phyloP scores from a whole-genome alignment of 257 asterid species.

The Gentiana dahurica region DNA sequence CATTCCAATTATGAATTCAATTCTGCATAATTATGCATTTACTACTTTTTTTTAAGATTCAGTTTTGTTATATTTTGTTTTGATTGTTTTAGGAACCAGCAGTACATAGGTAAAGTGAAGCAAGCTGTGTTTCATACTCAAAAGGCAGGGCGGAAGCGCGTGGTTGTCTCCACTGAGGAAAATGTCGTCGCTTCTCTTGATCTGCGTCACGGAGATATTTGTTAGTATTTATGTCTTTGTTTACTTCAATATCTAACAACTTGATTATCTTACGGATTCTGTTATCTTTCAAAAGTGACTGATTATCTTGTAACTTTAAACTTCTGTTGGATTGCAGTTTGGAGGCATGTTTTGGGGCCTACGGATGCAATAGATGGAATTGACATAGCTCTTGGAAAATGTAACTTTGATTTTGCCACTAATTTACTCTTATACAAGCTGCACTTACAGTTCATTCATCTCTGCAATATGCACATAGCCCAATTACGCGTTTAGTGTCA shows the following conservation, averaged over 20 bases:
- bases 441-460: background rate
- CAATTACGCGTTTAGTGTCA: too few species aligned
- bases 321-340: conserved; percentile 49
- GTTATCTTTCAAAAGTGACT: background rate
- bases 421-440: background rate
- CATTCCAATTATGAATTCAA: conserved; percentile 21
- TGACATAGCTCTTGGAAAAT: conserved; percentile 80
- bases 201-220: conserved; percentile 95
- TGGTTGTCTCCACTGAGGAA: conserved; percentile 86
- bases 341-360: conserved; percentile 95
- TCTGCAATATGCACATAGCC: too few species aligned
- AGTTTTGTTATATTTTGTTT: conserved; percentile 17
- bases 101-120: conserved; percentile 93
- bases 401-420: conserved; percentile 24
- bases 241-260: too few species aligned
- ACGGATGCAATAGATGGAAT: conserved; percentile 64
- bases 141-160: conserved; percentile 91
- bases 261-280: background rate
- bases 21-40: conserved; percentile 6
- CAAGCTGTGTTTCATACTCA: conserved; percentile 94
- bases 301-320: background rate
- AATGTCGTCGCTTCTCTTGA: conserved; percentile 91
- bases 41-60: background rate
- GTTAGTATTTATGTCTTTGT: conserved; percentile 29
- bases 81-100: conserved; percentile 62